These are phyloP conservation scores for Drosera spatulata DNA, from an alignment of 179 eudicot species.

Conservation along the genomic window DNA sequence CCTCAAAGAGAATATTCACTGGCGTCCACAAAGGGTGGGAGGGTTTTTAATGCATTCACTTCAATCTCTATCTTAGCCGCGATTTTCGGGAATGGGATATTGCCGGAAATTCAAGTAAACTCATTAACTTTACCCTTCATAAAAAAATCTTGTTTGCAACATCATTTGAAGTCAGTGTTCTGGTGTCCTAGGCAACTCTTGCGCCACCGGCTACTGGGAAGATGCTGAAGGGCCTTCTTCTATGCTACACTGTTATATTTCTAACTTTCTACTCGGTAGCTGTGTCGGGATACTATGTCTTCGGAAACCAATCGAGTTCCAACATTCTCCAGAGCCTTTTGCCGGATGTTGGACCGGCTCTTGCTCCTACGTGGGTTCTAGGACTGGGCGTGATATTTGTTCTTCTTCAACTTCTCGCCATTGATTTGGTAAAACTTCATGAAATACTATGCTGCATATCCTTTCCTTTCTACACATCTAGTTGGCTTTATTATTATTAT, in stretches of 20 bases:
- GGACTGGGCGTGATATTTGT: slow-evolving; percentile 61
- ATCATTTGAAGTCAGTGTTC: neutral
- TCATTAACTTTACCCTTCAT: neutral
- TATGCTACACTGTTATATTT: slow-evolving; percentile 75
- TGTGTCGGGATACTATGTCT: slow-evolving; percentile 65
- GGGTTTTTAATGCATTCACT: slow-evolving; percentile 61
- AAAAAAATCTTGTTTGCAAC: neutral
- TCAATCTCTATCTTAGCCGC: slow-evolving; percentile 93
- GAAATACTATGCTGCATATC: too few relatives aligned
- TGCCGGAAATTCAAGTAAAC: slow-evolving; percentile 90
- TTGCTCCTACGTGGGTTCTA: slow-evolving; percentile 73
- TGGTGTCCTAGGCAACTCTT: slow-evolving; percentile 55
- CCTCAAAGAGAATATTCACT: slow-evolving; percentile 65
- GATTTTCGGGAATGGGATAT: slow-evolving; percentile 84
- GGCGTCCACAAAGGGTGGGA: slow-evolving; percentile 23
- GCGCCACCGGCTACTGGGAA: slow-evolving; percentile 94
- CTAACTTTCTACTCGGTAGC: slow-evolving; percentile 82
- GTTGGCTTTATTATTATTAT: neutral
- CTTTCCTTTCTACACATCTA: too few relatives aligned
- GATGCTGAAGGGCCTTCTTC: slow-evolving; percentile 78
- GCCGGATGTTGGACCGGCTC: slow-evolving; percentile 64
- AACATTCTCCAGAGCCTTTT: slow-evolving; percentile 60
- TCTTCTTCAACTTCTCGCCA: slow-evolving; percentile 93
- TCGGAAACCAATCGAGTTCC: slow-evolving; percentile 64
- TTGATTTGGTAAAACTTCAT: slow-evolving; percentile 53